Conservation (phyloP, 2,329 filamentous ascomycete species). For the Sarocladium brachiariae region DNA sequence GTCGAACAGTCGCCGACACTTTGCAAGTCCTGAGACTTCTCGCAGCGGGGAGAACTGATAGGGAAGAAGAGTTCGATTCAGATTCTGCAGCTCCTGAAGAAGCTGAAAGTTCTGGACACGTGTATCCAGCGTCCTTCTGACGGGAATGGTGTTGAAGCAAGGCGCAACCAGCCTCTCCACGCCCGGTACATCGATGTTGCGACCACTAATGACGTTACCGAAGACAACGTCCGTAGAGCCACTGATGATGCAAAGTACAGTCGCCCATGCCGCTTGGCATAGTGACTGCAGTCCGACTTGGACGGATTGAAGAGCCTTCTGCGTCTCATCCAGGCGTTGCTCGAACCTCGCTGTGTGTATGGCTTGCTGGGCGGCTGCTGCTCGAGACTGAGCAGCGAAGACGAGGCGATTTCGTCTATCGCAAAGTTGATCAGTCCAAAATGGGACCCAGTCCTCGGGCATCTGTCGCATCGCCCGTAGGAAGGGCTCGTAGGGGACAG, state of each 20-base stretch:
- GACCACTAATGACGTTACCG: constrained; percentile 77
- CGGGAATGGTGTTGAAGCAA: constrained; percentile 84
- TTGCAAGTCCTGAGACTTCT: neutral
- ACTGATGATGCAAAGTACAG: constrained; percentile 51
- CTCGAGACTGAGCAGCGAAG: constrained; percentile 18
- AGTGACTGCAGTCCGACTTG: constrained; percentile 59
- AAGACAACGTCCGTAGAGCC: constrained; percentile 67
- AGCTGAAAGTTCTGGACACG: constrained; percentile 47
- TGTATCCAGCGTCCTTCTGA: constrained; percentile 48
- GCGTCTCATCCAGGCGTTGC: constrained; percentile 37
- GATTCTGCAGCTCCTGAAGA: constrained; percentile 50
- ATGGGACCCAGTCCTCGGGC: constrained; percentile 44
- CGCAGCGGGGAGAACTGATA: constrained; percentile 73
- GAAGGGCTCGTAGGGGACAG: constrained; percentile 56
- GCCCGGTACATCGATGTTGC: constrained; percentile 57
- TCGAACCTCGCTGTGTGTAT: constrained; percentile 23
- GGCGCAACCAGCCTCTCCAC: constrained; percentile 74
- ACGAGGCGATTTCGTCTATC: constrained; percentile 34
- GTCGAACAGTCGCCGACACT: constrained; percentile 55
- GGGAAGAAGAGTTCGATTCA: constrained; percentile 55
- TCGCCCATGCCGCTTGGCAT: constrained; percentile 67
- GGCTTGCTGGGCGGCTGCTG: constrained; percentile 20
- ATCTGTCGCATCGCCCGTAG: constrained; percentile 49
- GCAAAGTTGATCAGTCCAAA: constrained; percentile 57
- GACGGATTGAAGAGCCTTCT: constrained; percentile 41